phyloP scores from a whole-genome alignment of 164 flowering plant genomes.

The Hamamelis virginiana region DNA sequence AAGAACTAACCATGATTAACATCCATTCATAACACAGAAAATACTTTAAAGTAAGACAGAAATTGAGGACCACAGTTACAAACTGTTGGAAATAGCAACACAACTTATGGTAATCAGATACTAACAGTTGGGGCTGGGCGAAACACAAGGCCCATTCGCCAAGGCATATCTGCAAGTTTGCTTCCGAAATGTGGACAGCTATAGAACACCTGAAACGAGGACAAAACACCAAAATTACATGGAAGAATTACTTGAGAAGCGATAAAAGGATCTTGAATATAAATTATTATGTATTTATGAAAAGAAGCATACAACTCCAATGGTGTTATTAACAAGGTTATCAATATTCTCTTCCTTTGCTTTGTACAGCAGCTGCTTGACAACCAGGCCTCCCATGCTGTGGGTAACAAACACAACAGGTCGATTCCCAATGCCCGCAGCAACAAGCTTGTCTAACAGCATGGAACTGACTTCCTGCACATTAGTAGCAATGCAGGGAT shows the following conservation, averaged over 20 bases:
- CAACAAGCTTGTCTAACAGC: conserved; percentile 80
- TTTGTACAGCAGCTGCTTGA: conserved; percentile 88
- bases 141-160: conserved; percentile 94
- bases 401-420: conserved; percentile 97
- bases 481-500: conserved; percentile 7
- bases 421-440: conserved; percentile 92
- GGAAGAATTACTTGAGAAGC: conserved; percentile 2
- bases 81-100: background rate
- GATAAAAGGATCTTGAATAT: background rate
- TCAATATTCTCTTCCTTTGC: conserved; percentile 63
- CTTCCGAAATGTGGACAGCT: conserved; percentile 99
- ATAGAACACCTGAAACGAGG: conserved; percentile 77
- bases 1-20: conserved; percentile 4
- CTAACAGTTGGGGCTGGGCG: conserved; percentile 96
- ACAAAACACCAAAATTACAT: background rate
- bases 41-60: background rate
- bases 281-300: background rate
- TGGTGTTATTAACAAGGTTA: conserved; percentile 74
- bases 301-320: conserved; percentile 70
- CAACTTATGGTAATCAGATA: conserved; percentile 17
- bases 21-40: background rate
- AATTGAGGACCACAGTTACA: background rate
- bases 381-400: conserved; percentile 99
- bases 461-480: conserved; percentile 93
- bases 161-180: conserved; percentile 97